Percentiles rank a stretch among this genome's conserved stretches.
Conservation (phyloP, 495 filamentous ascomycete species). For the Podospora didyma region DNA sequence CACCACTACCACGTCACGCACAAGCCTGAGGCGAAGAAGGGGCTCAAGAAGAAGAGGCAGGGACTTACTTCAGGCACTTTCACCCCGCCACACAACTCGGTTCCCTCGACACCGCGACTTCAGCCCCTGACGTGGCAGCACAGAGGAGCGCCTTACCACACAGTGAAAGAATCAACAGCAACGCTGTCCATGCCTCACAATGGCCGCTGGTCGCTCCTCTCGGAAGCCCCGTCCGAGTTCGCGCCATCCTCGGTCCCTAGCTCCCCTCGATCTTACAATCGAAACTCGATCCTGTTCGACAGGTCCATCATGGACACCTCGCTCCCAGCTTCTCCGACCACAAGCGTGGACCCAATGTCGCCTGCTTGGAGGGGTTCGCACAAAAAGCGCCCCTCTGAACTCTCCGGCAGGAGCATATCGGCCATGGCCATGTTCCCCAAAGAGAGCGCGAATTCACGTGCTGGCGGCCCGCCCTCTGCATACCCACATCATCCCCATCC, state of each 20-base stretch:
- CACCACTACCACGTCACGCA: slow-evolving; percentile 79
- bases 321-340: slow-evolving; percentile 73
- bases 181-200: slow-evolving; percentile 47
- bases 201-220: slow-evolving; percentile 64
- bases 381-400: slow-evolving; percentile 50
- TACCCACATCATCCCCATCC: slow-evolving; percentile 9
- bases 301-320: slow-evolving; percentile 53
- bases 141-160: neutral
- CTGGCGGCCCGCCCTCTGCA: neutral
- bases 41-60: slow-evolving; percentile 65
- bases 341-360: slow-evolving; percentile 57
- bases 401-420: slow-evolving; percentile 47
- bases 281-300: slow-evolving; percentile 71
- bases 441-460: slow-evolving; percentile 8
- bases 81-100: slow-evolving; percentile 44
- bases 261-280: slow-evolving; percentile 72
- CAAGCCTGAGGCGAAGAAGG: slow-evolving; percentile 58
- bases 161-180: slow-evolving; percentile 43
- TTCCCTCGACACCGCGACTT: slow-evolving; percentile 20
- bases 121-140: slow-evolving; percentile 17
- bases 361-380: slow-evolving; percentile 48
- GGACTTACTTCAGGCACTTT: slow-evolving; percentile 55
- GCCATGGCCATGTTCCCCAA: slow-evolving; percentile 20
- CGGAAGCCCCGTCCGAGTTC: slow-evolving; percentile 57
- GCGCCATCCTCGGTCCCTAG: slow-evolving; percentile 69